Conservation (phyloP, 2,329 filamentous ascomycete genomes). For the Elsinoe arachidis region DNA sequence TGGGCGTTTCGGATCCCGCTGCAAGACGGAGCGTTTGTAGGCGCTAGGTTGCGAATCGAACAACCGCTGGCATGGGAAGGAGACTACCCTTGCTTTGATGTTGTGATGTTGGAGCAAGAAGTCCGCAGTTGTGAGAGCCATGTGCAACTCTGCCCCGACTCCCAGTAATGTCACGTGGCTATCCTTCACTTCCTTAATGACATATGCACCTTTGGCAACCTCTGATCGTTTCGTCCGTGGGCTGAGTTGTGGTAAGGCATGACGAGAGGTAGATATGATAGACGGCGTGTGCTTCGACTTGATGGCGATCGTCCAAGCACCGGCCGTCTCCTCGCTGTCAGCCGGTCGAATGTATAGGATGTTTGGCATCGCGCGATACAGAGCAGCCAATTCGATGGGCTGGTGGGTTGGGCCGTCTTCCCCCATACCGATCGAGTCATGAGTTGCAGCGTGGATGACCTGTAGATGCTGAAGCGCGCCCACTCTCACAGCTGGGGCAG, state of each 20-base stretch:
- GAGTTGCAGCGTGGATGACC: conserved; percentile 32
- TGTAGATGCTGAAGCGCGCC: conserved; percentile 30
- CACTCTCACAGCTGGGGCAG: conserved; percentile 31
- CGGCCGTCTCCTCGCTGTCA: conserved; percentile 32
- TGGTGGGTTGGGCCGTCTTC: conserved; percentile 33
- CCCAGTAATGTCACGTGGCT: conserved; percentile 42
- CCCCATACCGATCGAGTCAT: conserved; percentile 31
- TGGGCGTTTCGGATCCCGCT: conserved; percentile 35
- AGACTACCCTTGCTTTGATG: conserved; percentile 42
- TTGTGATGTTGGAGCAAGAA: conserved; percentile 28
- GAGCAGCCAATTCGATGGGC: conserved; percentile 30
- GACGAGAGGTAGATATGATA: conserved; percentile 39
- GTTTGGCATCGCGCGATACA: conserved; percentile 32
- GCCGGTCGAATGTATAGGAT: conserved; percentile 31
- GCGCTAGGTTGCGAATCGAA: conserved; percentile 40
- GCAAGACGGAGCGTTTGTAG: conserved; percentile 41
- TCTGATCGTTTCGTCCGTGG: conserved; percentile 30
- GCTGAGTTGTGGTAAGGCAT: conserved; percentile 32
- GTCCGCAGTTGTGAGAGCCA: conserved; percentile 36
- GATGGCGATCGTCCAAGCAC: conserved; percentile 35
- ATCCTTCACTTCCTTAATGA: conserved; percentile 28
- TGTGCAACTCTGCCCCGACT: conserved; percentile 43
- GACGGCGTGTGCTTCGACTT: conserved; percentile 30
- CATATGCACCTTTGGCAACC: conserved; percentile 35
- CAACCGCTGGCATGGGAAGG: conserved; percentile 44